Base-by-base conservation (phyloP, 805 yeast species). In the Cyberlindnera japonica region DNA sequence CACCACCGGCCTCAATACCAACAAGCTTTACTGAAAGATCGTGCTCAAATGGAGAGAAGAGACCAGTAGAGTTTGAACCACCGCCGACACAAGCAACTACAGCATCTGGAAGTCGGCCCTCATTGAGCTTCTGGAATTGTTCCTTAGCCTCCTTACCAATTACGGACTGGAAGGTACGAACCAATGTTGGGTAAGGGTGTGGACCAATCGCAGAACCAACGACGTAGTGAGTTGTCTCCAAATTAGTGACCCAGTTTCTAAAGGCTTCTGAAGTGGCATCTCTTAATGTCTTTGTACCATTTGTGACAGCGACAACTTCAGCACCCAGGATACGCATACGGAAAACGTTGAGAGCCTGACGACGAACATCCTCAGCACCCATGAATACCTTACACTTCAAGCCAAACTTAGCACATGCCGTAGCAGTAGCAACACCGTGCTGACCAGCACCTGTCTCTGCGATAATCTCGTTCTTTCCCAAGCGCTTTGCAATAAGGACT, bases 21-120 rank as follows among this genome's bases (percentile, higher is more conserved):
- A 90, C 67, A 60, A 93, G 69, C 58, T 77, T 78, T 33, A 93
- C 99, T 8, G 76, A 68, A 13, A 61, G 50, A 61, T 89, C 96
- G 14, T 86, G 70, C 61, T 88, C 95, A 60, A 93, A 93, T 40
- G 98, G 97, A 17, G 88, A 81, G 65, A 93, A 93, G 77, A 91
- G 79, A 63, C 99, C 99, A 23, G 95, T 79, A 37, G 96, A 83
- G 74, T 93, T 93, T 15, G 96, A 88, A 41, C 99, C 99, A 58
- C 99, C 99, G 57, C 99, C 99, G 37, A 93, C 99, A 74, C 99
- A 93, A 2, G 99, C 99, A 47, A 93, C 96, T 30, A 93, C 79
- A 15, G 90, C 88, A 57, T 93, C 86, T 35, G 99, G 99, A 49
- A 93, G 72, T 55, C 78, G 81, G 29, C 95, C 95, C 46, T 77